These are phyloP conservation scores for Pleurotus platypus DNA, from an alignment of 768 basidiomycete genomes.

Conservation along the genomic window DNA sequence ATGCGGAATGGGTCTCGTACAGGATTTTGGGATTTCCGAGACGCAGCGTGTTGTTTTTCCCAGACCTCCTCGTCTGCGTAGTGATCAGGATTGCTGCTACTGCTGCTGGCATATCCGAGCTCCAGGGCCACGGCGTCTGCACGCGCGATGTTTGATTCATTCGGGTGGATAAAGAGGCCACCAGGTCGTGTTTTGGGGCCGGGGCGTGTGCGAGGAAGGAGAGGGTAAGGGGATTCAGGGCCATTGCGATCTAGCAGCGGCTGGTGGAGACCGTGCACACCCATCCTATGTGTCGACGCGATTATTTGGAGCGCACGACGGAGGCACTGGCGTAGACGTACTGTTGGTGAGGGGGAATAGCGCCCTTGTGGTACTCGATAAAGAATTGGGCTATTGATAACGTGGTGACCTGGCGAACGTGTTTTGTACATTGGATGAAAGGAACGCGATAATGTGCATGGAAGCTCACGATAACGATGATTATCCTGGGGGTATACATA, in stretches of 20 bases:
- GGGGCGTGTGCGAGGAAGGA: slow-evolving; percentile 26
- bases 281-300: not conserved
- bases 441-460: not conserved
- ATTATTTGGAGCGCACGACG: slow-evolving; percentile 12
- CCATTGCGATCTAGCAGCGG: slow-evolving; percentile 16
- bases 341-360: not conserved
- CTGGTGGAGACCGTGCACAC: not conserved
- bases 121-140: slow-evolving; percentile 60
- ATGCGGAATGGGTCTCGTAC: not conserved
- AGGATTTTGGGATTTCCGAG: no score
- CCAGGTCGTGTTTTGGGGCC: slow-evolving; percentile 56
- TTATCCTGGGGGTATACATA: slow-evolving; percentile 29
- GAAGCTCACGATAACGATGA: slow-evolving; percentile 44
- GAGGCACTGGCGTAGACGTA: slow-evolving; percentile 11
- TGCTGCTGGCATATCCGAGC: slow-evolving; percentile 39
- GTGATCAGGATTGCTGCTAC: slow-evolving; percentile 4
- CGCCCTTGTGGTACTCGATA: slow-evolving; percentile 35
- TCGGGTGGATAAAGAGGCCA: slow-evolving; percentile 60
- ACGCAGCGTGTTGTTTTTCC: not conserved
- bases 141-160: slow-evolving; percentile 59
- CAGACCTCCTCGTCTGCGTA: not conserved
- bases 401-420: slow-evolving; percentile 41
- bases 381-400: slow-evolving; percentile 58
- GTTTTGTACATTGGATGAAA: not conserved
- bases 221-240: slow-evolving; percentile 14